Evolutionary conservation across 2,329 filamentous ascomycete species (phyloP).

Genomic region (Paraconiothyrium brasiliense): DNA sequence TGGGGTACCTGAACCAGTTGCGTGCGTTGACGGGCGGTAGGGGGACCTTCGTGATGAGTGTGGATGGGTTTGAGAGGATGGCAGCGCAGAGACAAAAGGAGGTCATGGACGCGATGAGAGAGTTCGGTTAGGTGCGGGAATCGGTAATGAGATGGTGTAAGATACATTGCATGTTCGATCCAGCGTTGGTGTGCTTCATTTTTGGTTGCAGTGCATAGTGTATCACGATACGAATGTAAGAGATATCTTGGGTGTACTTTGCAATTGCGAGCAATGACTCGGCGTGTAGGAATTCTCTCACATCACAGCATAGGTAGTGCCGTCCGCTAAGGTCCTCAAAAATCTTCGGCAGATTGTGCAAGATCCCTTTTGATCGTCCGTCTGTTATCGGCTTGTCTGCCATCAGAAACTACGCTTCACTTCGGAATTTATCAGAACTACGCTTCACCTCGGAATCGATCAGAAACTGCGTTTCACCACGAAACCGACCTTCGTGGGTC

Average conservation of each 20-base stretch:
- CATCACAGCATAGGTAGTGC: too few relatives aligned
- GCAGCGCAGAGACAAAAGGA: slow-evolving; percentile 67
- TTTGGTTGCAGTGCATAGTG: background rate
- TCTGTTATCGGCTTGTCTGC: too few relatives aligned
- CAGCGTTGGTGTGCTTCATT: background rate
- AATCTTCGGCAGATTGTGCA: too few relatives aligned
- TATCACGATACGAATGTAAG: background rate
- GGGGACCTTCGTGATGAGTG: slow-evolving; percentile 78
- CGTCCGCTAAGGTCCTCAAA: too few relatives aligned
- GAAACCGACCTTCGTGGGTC: too few relatives aligned
- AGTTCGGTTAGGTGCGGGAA: slow-evolving; percentile 27
- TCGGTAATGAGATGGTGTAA: slow-evolving; percentile 4
- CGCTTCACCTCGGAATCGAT: too few relatives aligned
- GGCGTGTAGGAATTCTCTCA: too few relatives aligned
- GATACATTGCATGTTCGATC: background rate
- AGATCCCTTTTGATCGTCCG: too few relatives aligned
- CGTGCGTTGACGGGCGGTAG: slow-evolving; percentile 88
- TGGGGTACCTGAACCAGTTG: slow-evolving; percentile 90
- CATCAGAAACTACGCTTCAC: too few relatives aligned
- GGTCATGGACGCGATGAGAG: slow-evolving; percentile 54
- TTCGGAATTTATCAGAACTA: too few relatives aligned
- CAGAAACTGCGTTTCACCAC: too few relatives aligned
- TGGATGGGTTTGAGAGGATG: slow-evolving; percentile 76
- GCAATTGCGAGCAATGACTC: too few relatives aligned
- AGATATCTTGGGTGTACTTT: background rate